Evolutionary conservation across 176 grass and related monocot species (phyloP), one percentile per base, ranked within the genome.

Genomic region (Pontederia paniculata): DNA sequence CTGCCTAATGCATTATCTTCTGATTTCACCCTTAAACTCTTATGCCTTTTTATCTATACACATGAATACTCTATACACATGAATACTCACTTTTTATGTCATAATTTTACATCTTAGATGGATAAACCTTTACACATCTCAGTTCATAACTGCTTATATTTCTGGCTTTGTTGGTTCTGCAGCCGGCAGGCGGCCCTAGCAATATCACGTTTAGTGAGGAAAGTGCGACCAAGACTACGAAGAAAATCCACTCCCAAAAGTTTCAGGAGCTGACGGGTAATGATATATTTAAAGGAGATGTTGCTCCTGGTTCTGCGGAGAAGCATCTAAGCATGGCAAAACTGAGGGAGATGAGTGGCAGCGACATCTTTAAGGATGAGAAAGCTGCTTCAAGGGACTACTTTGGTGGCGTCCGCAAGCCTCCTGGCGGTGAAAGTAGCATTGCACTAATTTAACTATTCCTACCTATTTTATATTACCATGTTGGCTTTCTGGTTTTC

Each of bases 291-390:
- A 12, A 12, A 20, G 51, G 51, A 20, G 51, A 21, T 53, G 18
- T 10, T 19, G 17, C 51, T 9, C 1, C 51, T 19, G 51, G 51
- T 19, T 53, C 51, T 0, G 51, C 20, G 1, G 51, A 53, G 20
- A 53, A 53, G 11, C 18, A n/a, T 19, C 18, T 53, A 20, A 53
- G 51, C 18, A 20, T 53, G 9, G 51, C 51, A 53, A 53, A 53
- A 10, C 17, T 53, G 51, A 53, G 20, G 51, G 51, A 53, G n/a
- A 53, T 53, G 51, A 53, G n/a, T 19, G 51, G 51, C 51, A 53
- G 51, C 11, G 15, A 53, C 10, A 53, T 53, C 51, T 53, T 53
- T 21, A 20, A n/a, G 20, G 51, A 53, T 53, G 51, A 20, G 20
- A 53, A 53, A 20, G 20, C 51, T 20, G 20, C 51, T 10, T 53